Evolutionary conservation across 2,329 filamentous ascomycete species (phyloP).

Genomic region (Aspergillus tamarii): DNA sequence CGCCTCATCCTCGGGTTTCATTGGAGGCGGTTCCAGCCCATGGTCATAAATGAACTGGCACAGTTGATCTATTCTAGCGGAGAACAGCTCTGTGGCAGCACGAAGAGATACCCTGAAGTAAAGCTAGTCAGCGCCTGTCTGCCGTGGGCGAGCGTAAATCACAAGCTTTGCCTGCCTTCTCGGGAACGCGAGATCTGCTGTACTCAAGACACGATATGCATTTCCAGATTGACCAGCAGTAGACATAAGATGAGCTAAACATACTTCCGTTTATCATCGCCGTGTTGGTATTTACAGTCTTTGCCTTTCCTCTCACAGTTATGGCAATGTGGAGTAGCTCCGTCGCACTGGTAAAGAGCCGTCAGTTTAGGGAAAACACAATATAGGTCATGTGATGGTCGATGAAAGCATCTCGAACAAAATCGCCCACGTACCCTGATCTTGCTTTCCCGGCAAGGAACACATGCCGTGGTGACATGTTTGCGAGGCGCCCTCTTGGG

Average conservation of each 20-base stretch:
- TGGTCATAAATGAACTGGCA: slow-evolving; percentile 47
- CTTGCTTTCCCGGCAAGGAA: slow-evolving; percentile 51
- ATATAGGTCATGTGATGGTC: background rate
- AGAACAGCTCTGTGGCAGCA: slow-evolving; percentile 42
- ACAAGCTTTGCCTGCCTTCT: slow-evolving; percentile 3
- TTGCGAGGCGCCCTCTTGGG: slow-evolving; percentile 41
- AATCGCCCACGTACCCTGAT: slow-evolving; percentile 39
- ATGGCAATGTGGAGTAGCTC: slow-evolving; percentile 40
- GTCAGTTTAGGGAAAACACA: background rate
- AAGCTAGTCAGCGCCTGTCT: slow-evolving; percentile 11
- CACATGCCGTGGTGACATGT: slow-evolving; percentile 50
- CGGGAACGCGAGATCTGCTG: background rate
- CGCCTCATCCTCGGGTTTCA: slow-evolving; percentile 43
- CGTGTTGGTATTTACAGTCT: slow-evolving; percentile 44
- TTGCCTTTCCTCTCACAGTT: slow-evolving; percentile 45
- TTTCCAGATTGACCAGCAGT: background rate
- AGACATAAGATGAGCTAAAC: slow-evolving; percentile 16
- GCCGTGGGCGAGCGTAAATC: background rate
- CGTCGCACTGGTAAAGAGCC: slow-evolving; percentile 36
- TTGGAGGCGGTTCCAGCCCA: slow-evolving; percentile 42
- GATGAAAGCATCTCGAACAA: background rate
- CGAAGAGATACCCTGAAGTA: slow-evolving; percentile 38
- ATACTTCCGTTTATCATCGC: slow-evolving; percentile 45
- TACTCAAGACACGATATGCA: background rate
- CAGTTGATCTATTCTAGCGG: slow-evolving; percentile 42